Conservation (phyloP, 192 early-diverging fungal species). For the Backusella liffmaniae region DNA sequence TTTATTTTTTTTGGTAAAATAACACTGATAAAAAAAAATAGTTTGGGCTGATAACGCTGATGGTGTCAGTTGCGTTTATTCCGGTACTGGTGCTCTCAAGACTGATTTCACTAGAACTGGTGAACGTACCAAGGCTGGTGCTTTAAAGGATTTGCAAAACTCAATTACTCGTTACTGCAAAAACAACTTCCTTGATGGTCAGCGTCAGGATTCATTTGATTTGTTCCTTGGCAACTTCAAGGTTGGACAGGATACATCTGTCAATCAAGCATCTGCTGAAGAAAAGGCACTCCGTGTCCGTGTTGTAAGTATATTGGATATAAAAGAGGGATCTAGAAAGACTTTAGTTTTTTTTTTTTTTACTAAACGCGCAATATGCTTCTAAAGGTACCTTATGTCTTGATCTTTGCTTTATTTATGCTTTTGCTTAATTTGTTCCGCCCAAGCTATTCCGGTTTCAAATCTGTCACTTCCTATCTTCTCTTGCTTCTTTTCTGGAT, state of each 20-base stretch:
- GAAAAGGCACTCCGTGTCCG: constrained; percentile 58
- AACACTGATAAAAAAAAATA: constrained; percentile 22
- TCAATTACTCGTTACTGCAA: constrained; percentile 84
- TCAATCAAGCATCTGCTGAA: constrained; percentile 40
- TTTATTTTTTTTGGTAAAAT: background rate
- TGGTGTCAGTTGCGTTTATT: constrained; percentile 85
- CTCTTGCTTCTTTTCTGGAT: constrained; percentile 46
- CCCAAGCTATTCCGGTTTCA: constrained; percentile 29
- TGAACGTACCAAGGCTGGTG: constrained; percentile 79
- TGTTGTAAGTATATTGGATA: constrained; percentile 37
- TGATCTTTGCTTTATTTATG: constrained; percentile 53
- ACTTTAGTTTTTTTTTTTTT: background rate
- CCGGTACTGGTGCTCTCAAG: constrained; percentile 96
- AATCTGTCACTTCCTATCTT: constrained; percentile 31
- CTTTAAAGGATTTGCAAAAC: constrained; percentile 79
- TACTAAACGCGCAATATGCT: background rate
- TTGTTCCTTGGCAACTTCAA: constrained; percentile 75
- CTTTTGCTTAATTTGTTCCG: constrained; percentile 48
- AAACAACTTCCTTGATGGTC: constrained; percentile 95
- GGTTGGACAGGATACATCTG: constrained; percentile 23
- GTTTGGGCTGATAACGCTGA: constrained; percentile 99
- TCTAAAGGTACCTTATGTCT: constrained; percentile 22
- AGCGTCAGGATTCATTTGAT: constrained; percentile 90
- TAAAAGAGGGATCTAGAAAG: background rate
- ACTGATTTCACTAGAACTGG: constrained; percentile 98